Evolutionary conservation across 106 monocot species (phyloP), one percentile per base, ranked within the genome.

Genomic region (Apostasia shenzhenica): DNA sequence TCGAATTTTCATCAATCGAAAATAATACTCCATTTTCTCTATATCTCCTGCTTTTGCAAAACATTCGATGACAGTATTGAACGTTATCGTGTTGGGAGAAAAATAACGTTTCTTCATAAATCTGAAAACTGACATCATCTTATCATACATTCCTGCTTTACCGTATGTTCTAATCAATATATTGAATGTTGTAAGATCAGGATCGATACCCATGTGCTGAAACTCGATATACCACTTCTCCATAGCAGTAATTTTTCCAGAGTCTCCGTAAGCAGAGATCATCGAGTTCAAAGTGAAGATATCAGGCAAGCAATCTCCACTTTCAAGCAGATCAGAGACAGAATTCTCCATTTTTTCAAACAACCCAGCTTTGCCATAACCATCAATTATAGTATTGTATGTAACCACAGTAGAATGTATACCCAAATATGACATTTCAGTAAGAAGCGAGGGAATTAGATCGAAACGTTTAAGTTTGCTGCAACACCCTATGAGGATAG

Each of bases 161-260:
- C 91, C 95, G 80, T 95, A 95, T 4, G 91, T 88, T 56, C 74
- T 92, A 39, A 97, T 88, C 76, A 97, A 80, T 26, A 92, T 91
- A 75, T 97, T 97, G 62, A 92, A 97, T 62, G 92, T 92, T 54
- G 72, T 78, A 1, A 82, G 64, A 60, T 97, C 92, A 8, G 95
- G 86, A 5, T 84, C 95, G 45, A 92, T 73, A 59, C 82, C 86
- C 91, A 95, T 92, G 26, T 77, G 63, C 54, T 82, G 84, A 81
- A 95, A 95, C 71, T 95, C 84, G 66, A 67, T 67, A 49, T 89
- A 95, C 73, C 88, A 84, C 13, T 67, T 84, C 70, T 95, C 95
- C 91, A 95, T 92, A 75, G 91, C 76, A 67, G 75, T 51, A 52
- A 86, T 75, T 57, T 59, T 73, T 52, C 84, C 77, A 53, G 61